phyloP scores from a whole-genome alignment of 225 moss, liverwort and hornwort species.

The Straminergon stramineum region DNA sequence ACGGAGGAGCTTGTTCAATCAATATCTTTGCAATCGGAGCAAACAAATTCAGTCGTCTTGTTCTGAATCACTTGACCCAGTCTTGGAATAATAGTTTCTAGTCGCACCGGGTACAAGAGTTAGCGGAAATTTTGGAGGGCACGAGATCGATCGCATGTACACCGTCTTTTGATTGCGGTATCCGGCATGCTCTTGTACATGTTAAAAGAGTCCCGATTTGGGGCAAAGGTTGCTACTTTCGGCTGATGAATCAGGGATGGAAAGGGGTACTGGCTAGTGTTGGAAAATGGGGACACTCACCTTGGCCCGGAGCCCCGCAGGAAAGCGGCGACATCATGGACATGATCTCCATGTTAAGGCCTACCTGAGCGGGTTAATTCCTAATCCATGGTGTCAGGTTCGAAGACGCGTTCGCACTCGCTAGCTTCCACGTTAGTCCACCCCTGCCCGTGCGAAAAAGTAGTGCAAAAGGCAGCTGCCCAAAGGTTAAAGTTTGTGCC shows the following conservation, averaged over 20 bases:
- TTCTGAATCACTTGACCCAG: not conserved
- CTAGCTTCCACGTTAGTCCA: not conserved
- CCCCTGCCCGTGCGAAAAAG: not conserved
- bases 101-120: not conserved
- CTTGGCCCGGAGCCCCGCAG: not conserved
- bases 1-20: not conserved
- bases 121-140: not conserved
- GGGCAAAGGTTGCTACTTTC: not conserved
- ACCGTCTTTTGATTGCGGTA: not conserved
- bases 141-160: not conserved
- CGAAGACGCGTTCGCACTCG: not conserved
- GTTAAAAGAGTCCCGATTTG: not conserved
- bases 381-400: not conserved
- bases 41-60: not conserved
- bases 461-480: not conserved
- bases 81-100: not conserved
- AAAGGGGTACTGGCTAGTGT: not conserved
- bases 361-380: not conserved
- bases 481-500: not conserved
- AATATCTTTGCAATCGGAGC: not conserved
- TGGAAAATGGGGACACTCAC: not conserved
- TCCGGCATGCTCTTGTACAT: not conserved
- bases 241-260: not conserved
- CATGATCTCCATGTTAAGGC: not conserved
- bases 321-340: slow-evolving; percentile 1